Base-by-base conservation (phyloP, 2,329 filamentous ascomycete genomes). In the Biscogniauxia sp. region DNA sequence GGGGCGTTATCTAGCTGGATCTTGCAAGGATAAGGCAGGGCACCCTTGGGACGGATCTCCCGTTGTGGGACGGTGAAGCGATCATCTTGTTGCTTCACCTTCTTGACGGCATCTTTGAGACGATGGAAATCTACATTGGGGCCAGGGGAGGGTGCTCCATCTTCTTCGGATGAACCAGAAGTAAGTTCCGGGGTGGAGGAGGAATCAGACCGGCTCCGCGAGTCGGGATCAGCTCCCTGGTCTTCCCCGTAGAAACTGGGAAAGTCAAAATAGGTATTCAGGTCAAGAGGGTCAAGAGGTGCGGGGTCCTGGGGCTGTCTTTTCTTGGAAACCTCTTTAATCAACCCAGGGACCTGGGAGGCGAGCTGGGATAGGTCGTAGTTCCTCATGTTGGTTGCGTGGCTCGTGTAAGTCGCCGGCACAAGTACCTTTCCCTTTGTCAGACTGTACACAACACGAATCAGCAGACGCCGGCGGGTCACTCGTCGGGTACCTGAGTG, bases 371-470 rank as follows among this genome's bases (percentile, higher is more conserved):
- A 68, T 68, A 72, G 68, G 64, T 69, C 59, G 58, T 59, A 58
- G 64, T 64, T 64, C 64, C 62, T 64, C 69, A 71, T 71, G 64
- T 66, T 70, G 66, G 68, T 66, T 69, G 68, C 67, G 68, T 71
- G 69, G 70, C 64, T 67, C 70, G 67, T 72, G 70, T 72, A 72
- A 72, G 70, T 71, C 69, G 68, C 68, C 64, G 69, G 64, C 66
- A 65, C 66, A 68, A 66, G 68, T 69, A 71, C 67, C 63, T 69
- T 20, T 68, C 64, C 37, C 68, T 69, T 70, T 71, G 69, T 71
- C 70, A 70, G 70, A 70, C 69, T 67, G 65, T 69, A 69, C 65
- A 67, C 68, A 70, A 72, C 67, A 71, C 70, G 70, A 72, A 72
- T 72, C 70, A 72, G 69, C 70, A 69, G 61, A 61, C 64, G 66